phyloP scores from a whole-genome alignment of 441 rosid species.

The Codiaeum variegatum region DNA sequence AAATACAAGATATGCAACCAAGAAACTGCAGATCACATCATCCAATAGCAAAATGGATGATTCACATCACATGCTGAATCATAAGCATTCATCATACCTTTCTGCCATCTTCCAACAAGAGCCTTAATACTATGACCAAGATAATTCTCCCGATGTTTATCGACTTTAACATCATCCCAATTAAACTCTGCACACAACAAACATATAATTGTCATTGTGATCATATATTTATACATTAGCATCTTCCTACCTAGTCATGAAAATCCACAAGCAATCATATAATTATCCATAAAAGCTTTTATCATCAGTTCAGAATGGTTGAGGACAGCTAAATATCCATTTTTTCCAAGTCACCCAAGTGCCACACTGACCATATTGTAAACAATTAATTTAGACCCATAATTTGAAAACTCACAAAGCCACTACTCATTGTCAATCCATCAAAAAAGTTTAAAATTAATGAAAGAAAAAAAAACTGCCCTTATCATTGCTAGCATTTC shows the following conservation, averaged over 20 bases:
- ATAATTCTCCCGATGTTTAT: slow-evolving; percentile 89
- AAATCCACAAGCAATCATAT: neutral
- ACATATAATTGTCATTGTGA: neutral
- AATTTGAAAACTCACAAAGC: neutral
- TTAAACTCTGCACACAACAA: slow-evolving; percentile 64
- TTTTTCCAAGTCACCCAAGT: neutral
- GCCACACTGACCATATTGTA: neutral
- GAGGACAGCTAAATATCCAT: neutral
- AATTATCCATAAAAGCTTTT: neutral
- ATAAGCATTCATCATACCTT: slow-evolving; percentile 40
- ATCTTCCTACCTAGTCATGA: neutral
- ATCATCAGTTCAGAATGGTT: neutral
- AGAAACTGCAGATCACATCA: neutral
- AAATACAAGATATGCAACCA: neutral
- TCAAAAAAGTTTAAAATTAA: neutral
- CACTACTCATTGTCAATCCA: neutral
- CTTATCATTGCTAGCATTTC: neutral
- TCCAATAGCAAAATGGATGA: neutral
- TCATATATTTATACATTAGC: neutral
- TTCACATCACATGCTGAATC: neutral
- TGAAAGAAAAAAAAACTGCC: neutral
- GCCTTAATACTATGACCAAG: slow-evolving; percentile 93
- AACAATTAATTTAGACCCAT: neutral
- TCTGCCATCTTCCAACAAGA: slow-evolving; percentile 97
- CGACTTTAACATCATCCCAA: slow-evolving; percentile 95